Evolutionary conservation across 192 early-diverging fungal genomes (phyloP), one percentile per base, ranked within the genome.

Genomic region (Gaertneriomyces semiglobifer): DNA sequence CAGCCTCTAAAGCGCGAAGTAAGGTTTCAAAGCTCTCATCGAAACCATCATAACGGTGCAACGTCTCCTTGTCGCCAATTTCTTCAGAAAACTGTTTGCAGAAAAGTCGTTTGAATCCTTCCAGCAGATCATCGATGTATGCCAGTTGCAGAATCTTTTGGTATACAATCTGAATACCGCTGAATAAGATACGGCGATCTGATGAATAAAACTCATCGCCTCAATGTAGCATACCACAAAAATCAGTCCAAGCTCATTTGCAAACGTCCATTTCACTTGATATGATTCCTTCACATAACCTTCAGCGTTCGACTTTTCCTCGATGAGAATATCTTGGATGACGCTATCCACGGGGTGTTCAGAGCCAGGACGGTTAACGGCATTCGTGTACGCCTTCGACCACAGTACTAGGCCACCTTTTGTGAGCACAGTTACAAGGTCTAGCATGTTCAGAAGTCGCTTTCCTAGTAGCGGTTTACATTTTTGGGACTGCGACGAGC

Each of bases 391-490:
- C 8, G 81, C 77, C 61, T 88, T 87, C 44, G 86, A 81, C 91
- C 91, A 96, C 25, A 96, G 84, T 19, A 95, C 90, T 40, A 93
- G 77, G 12, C 94, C 94, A 45, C 92, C 91, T 68, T 88, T 91
- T 39, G 92, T 95, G 6, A 92, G 73, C 58, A 94, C 85, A 0
- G 87, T 83, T 63, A 92, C 91, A 41, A 84, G 74, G 74, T 96
- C 94, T 18, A 96, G 83, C 94, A 96, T 96, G 50, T 7, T 40
- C 20, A 11, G 12, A 58, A 53, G 5, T 52, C 50, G 25, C 25
- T 33, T 2, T 33, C 25, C 25, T 33, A 33, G 25, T 33, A 33
- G 25, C 25, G 25, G 25, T 33, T 33, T 33, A 33, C 25, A 33
- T 33, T 33, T 33, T 33, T 33, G 25, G 25, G 25, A 33, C 25